A percentile compares a stretch with the other conserved stretches of the same genome.
Evolutionary conservation across 345 rosid genomes (phyloP).

Genomic region (Diplotaxis tenuifolia): DNA sequence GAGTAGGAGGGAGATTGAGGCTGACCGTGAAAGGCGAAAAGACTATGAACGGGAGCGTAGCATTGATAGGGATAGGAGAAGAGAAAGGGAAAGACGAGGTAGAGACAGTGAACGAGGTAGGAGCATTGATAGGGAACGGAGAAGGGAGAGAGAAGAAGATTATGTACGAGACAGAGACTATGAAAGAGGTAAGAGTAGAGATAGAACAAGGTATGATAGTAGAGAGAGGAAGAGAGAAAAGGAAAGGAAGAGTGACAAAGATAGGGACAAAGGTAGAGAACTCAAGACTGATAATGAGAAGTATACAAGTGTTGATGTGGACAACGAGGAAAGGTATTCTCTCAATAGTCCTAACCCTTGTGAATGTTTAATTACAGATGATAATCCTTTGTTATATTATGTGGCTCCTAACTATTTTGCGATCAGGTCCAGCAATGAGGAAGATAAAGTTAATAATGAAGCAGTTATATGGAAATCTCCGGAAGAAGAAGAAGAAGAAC

Average conservation of each 20-base stretch:
- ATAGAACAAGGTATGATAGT: conserved; percentile 38
- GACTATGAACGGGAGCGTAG: conserved; percentile 46
- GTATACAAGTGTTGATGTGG: conserved; percentile 34
- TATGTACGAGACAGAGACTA: conserved; percentile 35
- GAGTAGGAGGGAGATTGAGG: conserved; percentile 50
- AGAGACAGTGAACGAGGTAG: conserved; percentile 41
- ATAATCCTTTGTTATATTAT: neutral
- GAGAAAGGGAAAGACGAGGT: conserved; percentile 40
- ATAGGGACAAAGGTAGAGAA: conserved; percentile 46
- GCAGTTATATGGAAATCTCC: conserved; percentile 56
- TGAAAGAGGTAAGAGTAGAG: conserved; percentile 47
- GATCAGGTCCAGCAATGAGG: conserved; percentile 53
- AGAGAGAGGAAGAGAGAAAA: conserved; percentile 43
- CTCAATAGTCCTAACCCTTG: neutral
- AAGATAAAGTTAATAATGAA: conserved; percentile 63
- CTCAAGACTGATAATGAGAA: conserved; percentile 40
- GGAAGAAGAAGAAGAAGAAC: conserved; percentile 80
- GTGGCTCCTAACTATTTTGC: conserved; percentile 11
- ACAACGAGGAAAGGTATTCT: conserved; percentile 47
- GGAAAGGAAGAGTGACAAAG: conserved; percentile 46
- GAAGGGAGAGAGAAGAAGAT: conserved; percentile 28
- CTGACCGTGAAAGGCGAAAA: conserved; percentile 42
- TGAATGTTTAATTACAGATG: neutral
- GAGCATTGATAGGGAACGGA: conserved; percentile 46
- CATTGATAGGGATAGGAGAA: conserved; percentile 45